phyloP scores from a whole-genome alignment of 2,329 filamentous ascomycete genomes.

The Aspergillus luchuensis region DNA sequence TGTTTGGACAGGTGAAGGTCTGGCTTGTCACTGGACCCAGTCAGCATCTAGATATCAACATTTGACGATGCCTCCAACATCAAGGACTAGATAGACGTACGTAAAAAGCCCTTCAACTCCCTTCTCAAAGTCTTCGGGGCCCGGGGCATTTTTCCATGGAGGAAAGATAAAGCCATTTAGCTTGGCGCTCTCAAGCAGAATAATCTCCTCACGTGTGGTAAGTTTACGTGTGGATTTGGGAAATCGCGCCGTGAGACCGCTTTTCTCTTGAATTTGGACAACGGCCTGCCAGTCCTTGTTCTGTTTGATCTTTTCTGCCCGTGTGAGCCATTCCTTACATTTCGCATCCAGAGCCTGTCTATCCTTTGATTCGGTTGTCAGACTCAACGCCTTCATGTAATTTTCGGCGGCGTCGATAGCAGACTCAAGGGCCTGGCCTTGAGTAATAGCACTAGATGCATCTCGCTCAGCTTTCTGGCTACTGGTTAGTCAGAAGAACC shows the following conservation, averaged over 20 bases:
- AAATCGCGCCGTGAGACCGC: constrained; percentile 43
- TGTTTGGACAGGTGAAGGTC: constrained; percentile 71
- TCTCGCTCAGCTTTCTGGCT: constrained; percentile 56
- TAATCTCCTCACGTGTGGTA: constrained; percentile 71
- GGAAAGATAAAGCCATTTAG: constrained; percentile 83
- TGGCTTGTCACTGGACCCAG: constrained; percentile 62
- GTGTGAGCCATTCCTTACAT: constrained; percentile 68
- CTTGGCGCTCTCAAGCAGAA: constrained; percentile 74
- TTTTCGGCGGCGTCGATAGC: constrained; percentile 77
- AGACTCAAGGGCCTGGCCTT: constrained; percentile 69
- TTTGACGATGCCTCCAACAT: not conserved
- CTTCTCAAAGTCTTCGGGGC: constrained; percentile 61
- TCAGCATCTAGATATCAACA: constrained; percentile 24
- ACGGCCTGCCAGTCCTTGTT: constrained; percentile 34
- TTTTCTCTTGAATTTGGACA: constrained; percentile 20
- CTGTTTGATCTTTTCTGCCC: constrained; percentile 75
- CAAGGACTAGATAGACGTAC: constrained; percentile 48
- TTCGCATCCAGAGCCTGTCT: constrained; percentile 67
- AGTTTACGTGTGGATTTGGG: constrained; percentile 61
- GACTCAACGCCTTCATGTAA: constrained; percentile 73
- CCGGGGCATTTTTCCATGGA: constrained; percentile 73
- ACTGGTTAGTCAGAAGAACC: constrained; percentile 26
- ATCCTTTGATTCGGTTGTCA: constrained; percentile 63
- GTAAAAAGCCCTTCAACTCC: constrained; percentile 60
- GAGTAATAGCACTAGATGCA: constrained; percentile 54